These are phyloP conservation scores for Hymenoscyphus repandus DNA, from an alignment of 2,329 filamentous ascomycete species.

Conservation along the genomic window DNA sequence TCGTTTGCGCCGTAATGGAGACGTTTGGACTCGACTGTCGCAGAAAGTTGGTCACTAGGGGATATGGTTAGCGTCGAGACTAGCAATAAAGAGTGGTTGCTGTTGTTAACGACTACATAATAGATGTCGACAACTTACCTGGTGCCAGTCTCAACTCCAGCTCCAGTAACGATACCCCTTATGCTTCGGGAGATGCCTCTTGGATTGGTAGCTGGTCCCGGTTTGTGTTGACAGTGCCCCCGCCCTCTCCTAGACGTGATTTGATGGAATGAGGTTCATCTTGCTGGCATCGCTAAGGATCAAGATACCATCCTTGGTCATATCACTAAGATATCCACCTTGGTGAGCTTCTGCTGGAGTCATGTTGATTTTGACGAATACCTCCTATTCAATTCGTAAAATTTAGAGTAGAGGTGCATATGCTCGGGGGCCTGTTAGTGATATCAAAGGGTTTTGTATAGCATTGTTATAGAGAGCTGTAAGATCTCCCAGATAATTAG, in stretches of 20 bases:
- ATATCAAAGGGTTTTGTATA: too few relatives aligned
- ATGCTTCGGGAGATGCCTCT: constrained; percentile 40
- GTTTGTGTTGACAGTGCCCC: constrained; percentile 24
- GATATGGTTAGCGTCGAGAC: constrained; percentile 26
- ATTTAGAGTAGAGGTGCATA: not conserved
- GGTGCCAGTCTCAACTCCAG: constrained; percentile 37
- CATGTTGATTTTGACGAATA: constrained; percentile 4
- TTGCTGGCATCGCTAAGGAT: constrained; percentile 41
- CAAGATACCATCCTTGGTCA: constrained; percentile 13
- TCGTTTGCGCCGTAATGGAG: constrained; percentile 30
- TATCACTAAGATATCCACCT: constrained; percentile 15
- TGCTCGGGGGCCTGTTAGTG: not conserved
- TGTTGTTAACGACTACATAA: not conserved
- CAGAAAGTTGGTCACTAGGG: constrained; percentile 24
- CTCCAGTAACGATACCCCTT: constrained; percentile 31
- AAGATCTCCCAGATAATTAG: too few relatives aligned
- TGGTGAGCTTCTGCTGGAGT: constrained; percentile 10
- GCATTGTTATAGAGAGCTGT: too few relatives aligned
- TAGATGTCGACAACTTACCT: constrained; percentile 27
- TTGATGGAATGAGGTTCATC: constrained; percentile 42
- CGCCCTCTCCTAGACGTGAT: constrained; percentile 41
- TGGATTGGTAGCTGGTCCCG: constrained; percentile 44
- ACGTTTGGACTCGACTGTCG: constrained; percentile 31
- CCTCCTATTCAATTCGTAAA: not conserved
- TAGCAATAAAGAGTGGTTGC: constrained; percentile 19